A percentile compares a stretch with the other conserved stretches of the same genome.
Conservation (phyloP, 345 rosid genomes). For the Eucalyptus regnans region DNA sequence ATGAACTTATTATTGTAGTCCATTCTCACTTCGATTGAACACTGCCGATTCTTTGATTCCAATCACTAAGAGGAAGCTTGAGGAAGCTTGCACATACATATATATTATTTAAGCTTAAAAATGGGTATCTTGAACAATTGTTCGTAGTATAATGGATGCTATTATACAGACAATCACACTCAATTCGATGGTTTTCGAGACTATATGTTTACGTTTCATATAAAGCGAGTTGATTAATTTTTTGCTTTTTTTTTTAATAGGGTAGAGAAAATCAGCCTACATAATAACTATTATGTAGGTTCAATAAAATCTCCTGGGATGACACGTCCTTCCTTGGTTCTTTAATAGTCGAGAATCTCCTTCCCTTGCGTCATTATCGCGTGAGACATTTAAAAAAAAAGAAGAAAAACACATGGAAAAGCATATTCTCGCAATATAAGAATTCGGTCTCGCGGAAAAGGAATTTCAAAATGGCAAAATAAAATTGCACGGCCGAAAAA, state of each 20-base stretch:
- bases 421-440: background rate
- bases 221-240: background rate
- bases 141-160: background rate
- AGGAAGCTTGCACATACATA: background rate
- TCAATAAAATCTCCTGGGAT: background rate
- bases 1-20: fast-evolving
- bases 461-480: background rate
- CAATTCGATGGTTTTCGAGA: background rate
- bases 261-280: background rate
- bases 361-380: background rate
- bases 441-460: background rate
- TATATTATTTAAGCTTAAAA: background rate
- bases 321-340: background rate
- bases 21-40: background rate
- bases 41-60: background rate
- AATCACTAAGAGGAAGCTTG: background rate
- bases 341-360: background rate
- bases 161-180: background rate
- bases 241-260: background rate
- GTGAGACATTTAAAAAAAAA: background rate
- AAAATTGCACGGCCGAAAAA: too few relatives aligned
- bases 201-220: background rate
- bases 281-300: background rate
- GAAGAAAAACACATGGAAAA: background rate
- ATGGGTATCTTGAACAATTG: background rate